Evolutionary conservation across 495 filamentous ascomycete species (phyloP), one percentile per base, ranked within the genome.

Genomic region (Talaromyces liani): DNA sequence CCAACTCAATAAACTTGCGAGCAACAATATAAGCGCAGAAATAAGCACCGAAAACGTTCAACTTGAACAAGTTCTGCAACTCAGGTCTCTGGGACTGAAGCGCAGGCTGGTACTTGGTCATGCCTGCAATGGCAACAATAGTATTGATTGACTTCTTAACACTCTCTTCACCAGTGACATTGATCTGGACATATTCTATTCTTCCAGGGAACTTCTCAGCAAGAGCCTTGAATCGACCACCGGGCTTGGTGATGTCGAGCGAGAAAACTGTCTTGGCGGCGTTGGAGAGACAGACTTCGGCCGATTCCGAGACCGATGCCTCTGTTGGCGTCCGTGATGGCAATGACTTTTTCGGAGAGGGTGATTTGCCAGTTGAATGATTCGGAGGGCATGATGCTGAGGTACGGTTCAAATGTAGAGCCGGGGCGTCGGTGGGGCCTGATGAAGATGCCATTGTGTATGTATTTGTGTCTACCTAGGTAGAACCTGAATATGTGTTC

Each of bases 271-370:
- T 41, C 14, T 41, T 41, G 14, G 14, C 36, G 36, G 36, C 36
- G 36, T 41, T 41, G 36, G 36, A 14, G 36, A 41, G 36, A 16
- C 36, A 41, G 36, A 41, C 36, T 41, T 41, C 36, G 36, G 36
- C 36, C 36, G 14, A 41, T 41, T 41, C 36, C 36, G 36, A 41
- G 36, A 41, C 36, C 36, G 14, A 41, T 41, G 4, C 75, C 74
- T 1, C 73, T 73, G 64, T 77, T 77, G 31, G 72, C 76, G 45
- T 75, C 76, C 5, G 76, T 77, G 62, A 79, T 73, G 10, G 68
- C 71, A 3, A 75, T 61, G 9, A 72, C 71, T 41, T 75, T 75
- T 41, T 41, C 36, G 12, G 36, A 41, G 4, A 41, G 36, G 14
- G 36, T 41, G 36, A 41, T 41, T 41, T 41, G 36, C 36, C 36